A percentile compares a stretch with the other conserved stretches of the same genome.
Evolutionary conservation across 129 eudicot species (phyloP).

Genomic region (Ambrosia trifida): DNA sequence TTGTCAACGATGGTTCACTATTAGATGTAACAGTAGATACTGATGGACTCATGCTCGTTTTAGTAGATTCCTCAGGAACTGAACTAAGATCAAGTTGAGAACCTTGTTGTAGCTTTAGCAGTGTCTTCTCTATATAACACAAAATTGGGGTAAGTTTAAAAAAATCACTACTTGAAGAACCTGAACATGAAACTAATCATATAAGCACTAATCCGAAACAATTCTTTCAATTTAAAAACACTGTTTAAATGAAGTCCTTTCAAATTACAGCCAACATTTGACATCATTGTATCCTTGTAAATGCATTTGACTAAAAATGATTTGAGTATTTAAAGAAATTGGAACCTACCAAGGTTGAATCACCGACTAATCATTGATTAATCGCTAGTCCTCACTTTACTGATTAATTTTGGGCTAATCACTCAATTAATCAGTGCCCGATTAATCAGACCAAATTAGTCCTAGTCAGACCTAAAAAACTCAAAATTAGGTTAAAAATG

Average conservation of each 20-base stretch:
- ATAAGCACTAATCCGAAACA: neutral
- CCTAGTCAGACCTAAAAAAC: too few relatives aligned
- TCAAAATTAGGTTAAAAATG: too few relatives aligned
- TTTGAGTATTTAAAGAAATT: too few relatives aligned
- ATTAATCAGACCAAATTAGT: too few relatives aligned
- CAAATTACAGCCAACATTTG: neutral
- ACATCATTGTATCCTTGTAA: neutral
- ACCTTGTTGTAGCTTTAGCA: constrained; percentile 80
- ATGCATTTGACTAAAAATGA: neutral
- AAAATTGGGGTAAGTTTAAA: neutral
- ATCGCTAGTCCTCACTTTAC: too few relatives aligned
- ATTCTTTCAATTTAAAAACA: neutral
- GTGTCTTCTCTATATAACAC: constrained; percentile 61
- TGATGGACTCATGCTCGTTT: constrained; percentile 14
- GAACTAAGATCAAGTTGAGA: constrained; percentile 44
- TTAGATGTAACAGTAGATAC: constrained; percentile 27
- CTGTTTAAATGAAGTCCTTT: neutral
- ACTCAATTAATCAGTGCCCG: too few relatives aligned
- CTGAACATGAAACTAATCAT: neutral
- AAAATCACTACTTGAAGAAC: neutral
- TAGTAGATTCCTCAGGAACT: constrained; percentile 23
- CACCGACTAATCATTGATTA: too few relatives aligned
- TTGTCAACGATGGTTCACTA: constrained; percentile 25
- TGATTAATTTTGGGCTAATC: too few relatives aligned
- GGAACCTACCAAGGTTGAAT: too few relatives aligned